Base-by-base conservation (phyloP, 2,329 filamentous ascomycete species). In the Apiospora aurea region DNA sequence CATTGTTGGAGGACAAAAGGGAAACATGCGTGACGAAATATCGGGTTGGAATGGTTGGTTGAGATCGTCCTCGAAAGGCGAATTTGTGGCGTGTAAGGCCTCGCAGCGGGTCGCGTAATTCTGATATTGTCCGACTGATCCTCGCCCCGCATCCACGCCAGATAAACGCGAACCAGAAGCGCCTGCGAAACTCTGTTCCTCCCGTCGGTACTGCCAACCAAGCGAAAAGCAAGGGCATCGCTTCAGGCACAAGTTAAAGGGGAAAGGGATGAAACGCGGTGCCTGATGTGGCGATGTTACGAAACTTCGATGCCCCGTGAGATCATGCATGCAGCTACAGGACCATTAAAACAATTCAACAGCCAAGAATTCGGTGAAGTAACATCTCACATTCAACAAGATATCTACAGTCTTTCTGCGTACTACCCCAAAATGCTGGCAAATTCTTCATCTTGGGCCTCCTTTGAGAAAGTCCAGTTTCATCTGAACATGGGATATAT, bases 111-210 rank as follows among this genome's bases (percentile, higher is more conserved):
- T 43, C 29, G 10, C 4, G 38, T 41, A 18, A 7, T 18, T 38
- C 34, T 21, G 57, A 38, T n/a, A 11, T 64, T 41, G 57, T 21
- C 18, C 26, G 53, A 38, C 34, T 34, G 29, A n/a, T 34, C 34
- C 57, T 41, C 57, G 57, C 57, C 57, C 57, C 57, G 57, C 57
- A 38, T 34, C 53, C 11, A 64, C 34, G 13, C 57, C 8, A 64
- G 57, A n/a, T 41, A 24, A 64, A 41, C 57, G 21, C 34, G 14
- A 29, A 18, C 51, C 24, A 29, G 24, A 53, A 53, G 24, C 24
- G 24, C 51, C 5, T 34, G 47, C 47, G 26, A 57, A 57, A 57
- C 51, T 57, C 16, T 34, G 49, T 24, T 24, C 49, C 26, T 29
- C 13, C 26, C 18, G 24, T 24, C 24, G 51, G 51, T 16, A 14